Base-by-base conservation (phyloP, 2,329 filamentous ascomycete genomes). In the Apiospora sp. region DNA sequence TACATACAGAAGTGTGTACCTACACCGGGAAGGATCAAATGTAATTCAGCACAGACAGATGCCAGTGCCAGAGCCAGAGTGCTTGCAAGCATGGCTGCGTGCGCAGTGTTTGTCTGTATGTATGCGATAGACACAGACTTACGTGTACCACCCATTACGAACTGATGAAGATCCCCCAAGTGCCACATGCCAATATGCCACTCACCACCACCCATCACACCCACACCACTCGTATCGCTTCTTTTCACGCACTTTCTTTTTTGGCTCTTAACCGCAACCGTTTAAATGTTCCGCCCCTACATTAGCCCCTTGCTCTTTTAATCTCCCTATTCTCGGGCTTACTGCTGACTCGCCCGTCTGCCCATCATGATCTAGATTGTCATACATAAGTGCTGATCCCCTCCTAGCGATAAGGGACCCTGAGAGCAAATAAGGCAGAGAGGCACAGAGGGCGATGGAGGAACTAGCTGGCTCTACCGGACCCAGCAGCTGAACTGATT, bases 271-370 rank as follows among this genome's bases (percentile, higher is more conserved):
- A 49, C 46, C 46, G 46, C 37, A 41, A 41, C 37, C 37, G 37
- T 41, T 49, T 49, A 6, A 10, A n/a, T 49, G 46, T 49, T n/a
- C 7, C 46, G 46, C 46, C 46, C 19, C 19, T 49, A 44, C 46
- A 1, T 49, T 6, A 22, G 6, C 43, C 46, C 46, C 46, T 49
- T 49, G 22, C 46, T 10, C 19, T n/a, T 8, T n/a, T 49, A 37
- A 61, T 61, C 30, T 61, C 54, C 54, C 54, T 6, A 10, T 61
- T n/a, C 54, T 61, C 54, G 54, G 54, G 54, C 54, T 22, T 61
- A 61, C 16, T 61, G 22, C 54, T 61, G 54, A 61, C 54, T 34
- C 54, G 54, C 54, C 54, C 54, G 30, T 34, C 22, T 61, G 54
- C 54, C 54, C 30, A 37, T 61, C 16, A 61, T 37, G 54, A 61